phyloP scores from a whole-genome alignment of 2,329 filamentous ascomycete species.

The Aspergillus sp. region DNA sequence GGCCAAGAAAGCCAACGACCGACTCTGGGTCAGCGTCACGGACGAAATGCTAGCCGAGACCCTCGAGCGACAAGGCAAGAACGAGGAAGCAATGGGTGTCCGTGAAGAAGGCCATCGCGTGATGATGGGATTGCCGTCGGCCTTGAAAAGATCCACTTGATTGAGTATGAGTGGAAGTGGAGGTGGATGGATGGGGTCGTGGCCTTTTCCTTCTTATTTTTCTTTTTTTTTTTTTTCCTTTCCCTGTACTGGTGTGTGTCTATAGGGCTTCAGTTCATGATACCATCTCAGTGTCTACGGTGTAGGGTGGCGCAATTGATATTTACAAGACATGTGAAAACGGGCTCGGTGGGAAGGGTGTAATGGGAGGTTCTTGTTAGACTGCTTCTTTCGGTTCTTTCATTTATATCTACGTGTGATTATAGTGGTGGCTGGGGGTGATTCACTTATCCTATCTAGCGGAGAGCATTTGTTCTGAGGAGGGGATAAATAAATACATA shows the following conservation, averaged over 20 bases:
- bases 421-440: background rate
- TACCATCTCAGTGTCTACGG: constrained; percentile 28
- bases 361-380: background rate
- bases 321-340: background rate
- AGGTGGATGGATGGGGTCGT: background rate
- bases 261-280: constrained; percentile 25
- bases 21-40: constrained; percentile 77
- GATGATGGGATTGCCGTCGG: constrained; percentile 37
- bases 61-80: constrained; percentile 69
- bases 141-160: constrained; percentile 31
- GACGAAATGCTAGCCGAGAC: constrained; percentile 76
- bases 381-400: background rate
- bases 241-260: constrained; percentile 6
- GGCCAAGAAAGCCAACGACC: constrained; percentile 68
- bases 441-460: too few relatives aligned
- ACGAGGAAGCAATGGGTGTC: constrained; percentile 48
- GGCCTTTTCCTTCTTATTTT: background rate
- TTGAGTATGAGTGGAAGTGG: background rate
- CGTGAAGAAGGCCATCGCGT: constrained; percentile 47
- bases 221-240: constrained; percentile 1
- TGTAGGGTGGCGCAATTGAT: constrained; percentile 11
- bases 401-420: background rate
- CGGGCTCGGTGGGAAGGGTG: background rate
- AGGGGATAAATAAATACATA: too few relatives aligned
- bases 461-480: too few relatives aligned